Evolutionary conservation across 768 basidiomycete species (phyloP).

Genomic region (Dioszegia aurantiaca): DNA sequence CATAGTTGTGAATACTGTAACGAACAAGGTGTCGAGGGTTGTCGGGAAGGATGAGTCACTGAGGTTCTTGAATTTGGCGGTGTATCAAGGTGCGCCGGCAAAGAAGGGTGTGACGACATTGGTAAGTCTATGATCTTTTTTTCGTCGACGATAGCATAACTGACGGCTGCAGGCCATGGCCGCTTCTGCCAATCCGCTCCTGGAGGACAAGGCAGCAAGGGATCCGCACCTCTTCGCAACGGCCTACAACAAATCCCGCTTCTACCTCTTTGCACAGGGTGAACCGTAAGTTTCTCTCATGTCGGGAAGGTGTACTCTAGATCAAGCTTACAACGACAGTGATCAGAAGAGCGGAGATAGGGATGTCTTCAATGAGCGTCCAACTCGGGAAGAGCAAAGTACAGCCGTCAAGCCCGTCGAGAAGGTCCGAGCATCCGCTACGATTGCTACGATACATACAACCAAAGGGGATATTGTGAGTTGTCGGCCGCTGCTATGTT

Average conservation of each 20-base stretch:
- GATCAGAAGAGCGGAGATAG: slow-evolving; percentile 74
- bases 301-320: background rate
- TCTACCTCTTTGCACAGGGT: slow-evolving; percentile 88
- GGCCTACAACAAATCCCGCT: slow-evolving; percentile 85
- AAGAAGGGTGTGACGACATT: slow-evolving; percentile 81
- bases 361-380: slow-evolving; percentile 96
- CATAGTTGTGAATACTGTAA: slow-evolving; percentile 86
- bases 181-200: slow-evolving; percentile 89
- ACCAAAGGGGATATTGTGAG: slow-evolving; percentile 80
- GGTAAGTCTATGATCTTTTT: slow-evolving; percentile 34
- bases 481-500: background rate
- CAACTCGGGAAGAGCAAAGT: slow-evolving; percentile 91
- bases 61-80: slow-evolving; percentile 77
- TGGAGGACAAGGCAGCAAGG: slow-evolving; percentile 75
- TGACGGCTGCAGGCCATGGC: slow-evolving; percentile 65
- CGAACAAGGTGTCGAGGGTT: slow-evolving; percentile 83
- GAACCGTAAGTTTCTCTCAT: slow-evolving; percentile 66
- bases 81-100: slow-evolving; percentile 91
- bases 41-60: slow-evolving; percentile 92
- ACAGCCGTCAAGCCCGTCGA: slow-evolving; percentile 59
- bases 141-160: background rate
- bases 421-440: slow-evolving; percentile 63
- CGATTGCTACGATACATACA: slow-evolving; percentile 86
- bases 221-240: slow-evolving; percentile 93
- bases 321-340: slow-evolving; percentile 54